Conservation (phyloP, 2,329 filamentous ascomycete genomes). For the Arthrinium puccinioides region DNA sequence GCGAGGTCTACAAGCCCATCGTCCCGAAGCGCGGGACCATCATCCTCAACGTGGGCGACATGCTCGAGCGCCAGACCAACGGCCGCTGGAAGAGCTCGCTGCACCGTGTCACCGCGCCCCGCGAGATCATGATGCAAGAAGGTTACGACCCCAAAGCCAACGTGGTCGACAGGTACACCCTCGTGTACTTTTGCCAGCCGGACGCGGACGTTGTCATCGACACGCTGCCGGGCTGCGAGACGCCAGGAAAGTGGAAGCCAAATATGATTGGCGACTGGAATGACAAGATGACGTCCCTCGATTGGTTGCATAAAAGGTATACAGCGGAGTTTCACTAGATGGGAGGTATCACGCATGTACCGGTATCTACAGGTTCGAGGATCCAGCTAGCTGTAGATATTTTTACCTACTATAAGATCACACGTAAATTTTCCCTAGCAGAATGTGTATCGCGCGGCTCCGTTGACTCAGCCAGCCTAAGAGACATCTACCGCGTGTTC, state of each 20-base stretch:
- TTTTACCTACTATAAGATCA: too few relatives aligned
- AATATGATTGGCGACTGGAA: not conserved
- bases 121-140: not conserved
- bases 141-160: not conserved
- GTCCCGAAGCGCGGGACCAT: not conserved
- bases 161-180: not conserved
- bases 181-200: not conserved
- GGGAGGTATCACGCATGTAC: too few relatives aligned
- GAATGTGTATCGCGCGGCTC: too few relatives aligned
- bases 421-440: too few relatives aligned
- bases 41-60: slow-evolving; percentile 20
- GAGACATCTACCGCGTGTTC: too few relatives aligned
- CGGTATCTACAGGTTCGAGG: too few relatives aligned
- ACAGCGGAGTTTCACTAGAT: too few relatives aligned
- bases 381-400: too few relatives aligned
- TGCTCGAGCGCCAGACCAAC: slow-evolving; percentile 22
- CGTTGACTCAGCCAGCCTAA: too few relatives aligned
- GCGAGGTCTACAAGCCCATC: slow-evolving; percentile 10
- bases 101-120: slow-evolving; percentile 21
- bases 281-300: not conserved
- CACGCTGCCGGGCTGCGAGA: not conserved
- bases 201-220: not conserved
- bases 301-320: not conserved
- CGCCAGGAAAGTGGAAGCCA: not conserved
- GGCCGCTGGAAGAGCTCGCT: slow-evolving; percentile 21